Evolutionary conservation across 1,284 basidiomycete species (phyloP), one percentile per base, ranked within the genome.

Genomic region (Rhodotorula mucilaginosa): DNA sequence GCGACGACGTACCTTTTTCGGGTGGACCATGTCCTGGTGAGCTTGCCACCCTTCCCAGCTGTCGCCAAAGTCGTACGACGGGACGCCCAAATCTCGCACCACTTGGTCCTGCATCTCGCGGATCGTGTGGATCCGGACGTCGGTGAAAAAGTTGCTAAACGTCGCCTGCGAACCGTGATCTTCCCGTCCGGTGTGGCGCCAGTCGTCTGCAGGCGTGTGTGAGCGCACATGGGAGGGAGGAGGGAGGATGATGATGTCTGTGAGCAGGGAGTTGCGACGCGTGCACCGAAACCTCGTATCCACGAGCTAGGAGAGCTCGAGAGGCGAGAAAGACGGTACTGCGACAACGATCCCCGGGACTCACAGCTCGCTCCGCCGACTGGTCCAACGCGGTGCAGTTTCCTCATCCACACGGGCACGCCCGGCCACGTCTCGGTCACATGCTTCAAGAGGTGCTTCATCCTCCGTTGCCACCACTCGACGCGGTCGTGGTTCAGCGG

Each of bases 101-200:
- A 79, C 70, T 39, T 70, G 70, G 52, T 77, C 70, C 60, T 74
- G 71, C 78, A 79, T 77, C 58, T 78, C 69, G 18, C 77, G 72
- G 49, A 79, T 76, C 61, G 78, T 76, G 64, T 76, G 72, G 26
- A 77, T 73, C 23, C 78, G 70, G 19, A 76, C 65, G 67, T 79
- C 75, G 61, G 76, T 74, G 71, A 79, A 79, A 60, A 79, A 79
- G 66, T 78, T 79, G 56, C 61, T 67, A 44, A 79, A 79, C 26
- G 61, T 65, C 47, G 69, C 63, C 31, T 66, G 57, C 31, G 65
- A 16, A 16, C 69, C 74, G 7, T 21, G 57, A 56, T 70, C 71
- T 19, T n/a, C 59, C 13, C 26, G 10, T 4, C 67, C 70, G 3
- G 69, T 71, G 60, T 73, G 72, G 10, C 74, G 65, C 69, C 71